These are phyloP conservation scores for Citrus sp. DNA, from an alignment of 345 rosid genomes.

Conservation along the genomic window DNA sequence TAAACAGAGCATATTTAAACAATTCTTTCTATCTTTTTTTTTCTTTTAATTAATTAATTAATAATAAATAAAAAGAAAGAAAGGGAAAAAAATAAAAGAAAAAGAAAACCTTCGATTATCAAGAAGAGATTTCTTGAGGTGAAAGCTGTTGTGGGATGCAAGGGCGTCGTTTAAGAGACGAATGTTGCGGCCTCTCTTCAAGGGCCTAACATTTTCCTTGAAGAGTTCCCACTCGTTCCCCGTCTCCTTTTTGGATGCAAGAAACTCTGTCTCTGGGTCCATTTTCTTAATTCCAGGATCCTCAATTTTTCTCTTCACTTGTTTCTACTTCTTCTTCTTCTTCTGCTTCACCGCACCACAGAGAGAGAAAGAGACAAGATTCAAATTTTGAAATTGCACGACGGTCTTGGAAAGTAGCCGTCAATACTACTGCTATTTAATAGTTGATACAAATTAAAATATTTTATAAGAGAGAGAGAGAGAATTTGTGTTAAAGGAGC, in stretches of 20 bases:
- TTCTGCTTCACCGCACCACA: too few species aligned
- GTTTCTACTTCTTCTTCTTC: conserved; percentile 2
- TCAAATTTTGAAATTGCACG: conserved; percentile 25
- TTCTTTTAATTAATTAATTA: too few species aligned
- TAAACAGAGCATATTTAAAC: neutral
- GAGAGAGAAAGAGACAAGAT: neutral
- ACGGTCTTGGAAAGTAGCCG: neutral
- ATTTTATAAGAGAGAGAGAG: too few species aligned
- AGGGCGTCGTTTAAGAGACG: conserved; percentile 66
- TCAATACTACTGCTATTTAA: neutral
- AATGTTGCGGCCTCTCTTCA: conserved; percentile 86
- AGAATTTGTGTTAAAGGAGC: too few species aligned
- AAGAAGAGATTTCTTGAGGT: conserved; percentile 52
- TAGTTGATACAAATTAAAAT: too few species aligned
- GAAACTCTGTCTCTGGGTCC: conserved; percentile 81
- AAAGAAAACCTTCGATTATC: conserved; percentile 55
- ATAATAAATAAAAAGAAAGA: neutral
- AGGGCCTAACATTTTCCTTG: conserved; percentile 85
- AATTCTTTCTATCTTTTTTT: too few species aligned
- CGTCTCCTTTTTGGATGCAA: conserved; percentile 58
- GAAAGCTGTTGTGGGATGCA: conserved; percentile 49
- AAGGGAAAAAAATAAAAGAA: neutral
- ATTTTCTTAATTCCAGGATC: conserved; percentile 23
- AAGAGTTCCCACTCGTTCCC: conserved; percentile 88
- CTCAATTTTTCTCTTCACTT: conserved; percentile 28